phyloP scores from a whole-genome alignment of 768 basidiomycete genomes.

The Lenzites betulinus region DNA sequence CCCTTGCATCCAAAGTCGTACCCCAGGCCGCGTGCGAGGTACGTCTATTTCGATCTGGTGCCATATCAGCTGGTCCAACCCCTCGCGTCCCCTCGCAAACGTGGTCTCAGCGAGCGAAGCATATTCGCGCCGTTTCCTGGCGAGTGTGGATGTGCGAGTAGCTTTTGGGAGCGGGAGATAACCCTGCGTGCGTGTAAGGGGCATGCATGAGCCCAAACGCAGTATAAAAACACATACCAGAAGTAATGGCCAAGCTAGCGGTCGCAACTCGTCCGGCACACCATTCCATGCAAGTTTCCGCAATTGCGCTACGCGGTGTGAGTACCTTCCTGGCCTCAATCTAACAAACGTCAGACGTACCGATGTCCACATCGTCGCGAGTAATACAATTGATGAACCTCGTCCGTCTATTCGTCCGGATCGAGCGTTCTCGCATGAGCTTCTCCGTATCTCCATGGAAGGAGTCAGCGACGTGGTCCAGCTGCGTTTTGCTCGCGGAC shows the following conservation, averaged over 20 bases:
- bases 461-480: not conserved
- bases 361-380: constrained; percentile 79
- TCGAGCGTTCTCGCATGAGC: constrained; percentile 71
- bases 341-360: constrained; percentile 43
- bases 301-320: constrained; percentile 60
- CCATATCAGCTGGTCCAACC: constrained; percentile 96
- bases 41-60: constrained; percentile 99
- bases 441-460: constrained; percentile 41
- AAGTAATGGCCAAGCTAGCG: constrained; percentile 92
- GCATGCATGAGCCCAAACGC: not conserved
- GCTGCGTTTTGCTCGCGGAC: constrained; percentile 33
- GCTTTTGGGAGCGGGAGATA: constrained; percentile 87
- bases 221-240: constrained; percentile 57
- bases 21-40: constrained; percentile 90
- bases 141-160: constrained; percentile 73
- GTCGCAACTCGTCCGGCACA: constrained; percentile 83
- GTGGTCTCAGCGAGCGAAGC: constrained; percentile 85
- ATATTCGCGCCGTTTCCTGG: constrained; percentile 91
- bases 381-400: constrained; percentile 83
- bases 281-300: constrained; percentile 95
- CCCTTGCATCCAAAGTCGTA: constrained; percentile 87
- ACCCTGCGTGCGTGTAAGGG: constrained; percentile 55
- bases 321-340: not conserved
- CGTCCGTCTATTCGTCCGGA: constrained; percentile 72
- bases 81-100: constrained; percentile 82